Evolutionary conservation across 306 rosid genomes (phyloP), one percentile per base, ranked within the genome.

Genomic region (Potentilla sterilis): DNA sequence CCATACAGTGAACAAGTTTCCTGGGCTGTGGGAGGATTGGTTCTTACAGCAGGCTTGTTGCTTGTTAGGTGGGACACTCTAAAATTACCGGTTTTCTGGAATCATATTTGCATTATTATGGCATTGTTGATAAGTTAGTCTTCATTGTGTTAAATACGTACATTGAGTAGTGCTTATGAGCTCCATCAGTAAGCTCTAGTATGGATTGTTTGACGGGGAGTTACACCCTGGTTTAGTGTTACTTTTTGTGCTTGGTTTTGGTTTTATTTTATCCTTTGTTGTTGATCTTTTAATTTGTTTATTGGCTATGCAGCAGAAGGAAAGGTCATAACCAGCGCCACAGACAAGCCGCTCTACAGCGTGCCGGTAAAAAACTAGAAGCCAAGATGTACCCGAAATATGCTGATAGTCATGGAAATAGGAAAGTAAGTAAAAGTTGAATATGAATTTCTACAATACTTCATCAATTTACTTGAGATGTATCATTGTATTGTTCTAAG

Each of bases 1-100:
- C 85, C 93, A 58, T 87, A 87, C 48, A 81, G 59, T 21, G 96
- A 92, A 77, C 85, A 85, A 85, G 89, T 95, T 85, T 90, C 92
- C 46, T 95, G 99, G 99, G 97, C 96, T 42, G 86, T 95, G 4
- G 97, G 97, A 80, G 96, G 97, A 84, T 82, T 95, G 96, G 97
- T 92, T 74, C 90, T 92, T 76, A 90, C 97, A 2, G 92, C 99
- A 21, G 97, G 96, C 58, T 79, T 95, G 82, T 54, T 90, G 77
- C 84, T 83, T 85, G 77, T 87, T 59, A 92, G 98, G 98, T 95
- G 54, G 73, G 87, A 65, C 32, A 52, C 69, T 58, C 34, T 64
- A 11, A 59, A 46, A 6, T 48, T 67, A 59, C 79, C 74, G 77
- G 43, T 16, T 54, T 37, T 68, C 41, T 44, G 4, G 6, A 52